phyloP scores from a whole-genome alignment of 148 eudicot species.

The Salicornia ramosissima region DNA sequence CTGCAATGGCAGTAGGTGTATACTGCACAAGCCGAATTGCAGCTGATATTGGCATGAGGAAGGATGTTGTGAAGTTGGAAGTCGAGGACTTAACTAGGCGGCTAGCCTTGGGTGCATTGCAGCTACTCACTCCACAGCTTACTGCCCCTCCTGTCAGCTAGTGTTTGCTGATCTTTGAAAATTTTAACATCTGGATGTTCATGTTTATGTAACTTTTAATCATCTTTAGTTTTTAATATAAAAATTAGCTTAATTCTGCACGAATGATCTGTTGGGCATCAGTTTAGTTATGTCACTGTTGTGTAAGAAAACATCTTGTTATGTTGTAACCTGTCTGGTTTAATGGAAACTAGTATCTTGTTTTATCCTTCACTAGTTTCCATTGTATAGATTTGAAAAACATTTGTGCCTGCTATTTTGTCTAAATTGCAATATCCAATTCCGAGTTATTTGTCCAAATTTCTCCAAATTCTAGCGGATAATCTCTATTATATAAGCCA shows the following conservation, averaged over 20 bases:
- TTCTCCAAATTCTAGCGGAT: too few species aligned
- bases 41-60: constrained; percentile 79
- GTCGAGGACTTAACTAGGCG: constrained; percentile 55
- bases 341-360: not conserved
- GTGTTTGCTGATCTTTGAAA: not conserved
- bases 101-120: constrained; percentile 42
- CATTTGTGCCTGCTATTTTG: not conserved
- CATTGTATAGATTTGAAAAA: not conserved
- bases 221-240: not conserved
- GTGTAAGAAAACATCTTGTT: not conserved
- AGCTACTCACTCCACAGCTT: constrained; percentile 29
- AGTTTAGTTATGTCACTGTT: not conserved
- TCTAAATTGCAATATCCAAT: too few species aligned
- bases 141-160: constrained; percentile 22
- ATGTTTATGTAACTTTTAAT: not conserved
- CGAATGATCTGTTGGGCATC: not conserved
- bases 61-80: constrained; percentile 59
- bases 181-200: not conserved
- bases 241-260: not conserved
- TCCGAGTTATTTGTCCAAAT: not conserved
- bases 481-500: too few species aligned
- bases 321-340: constrained; percentile 2
- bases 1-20: constrained; percentile 53
- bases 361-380: not conserved
- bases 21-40: constrained; percentile 72